These are phyloP conservation scores for Dendryphion nanum DNA, from an alignment of 2,329 filamentous ascomycete species.

Conservation along the genomic window DNA sequence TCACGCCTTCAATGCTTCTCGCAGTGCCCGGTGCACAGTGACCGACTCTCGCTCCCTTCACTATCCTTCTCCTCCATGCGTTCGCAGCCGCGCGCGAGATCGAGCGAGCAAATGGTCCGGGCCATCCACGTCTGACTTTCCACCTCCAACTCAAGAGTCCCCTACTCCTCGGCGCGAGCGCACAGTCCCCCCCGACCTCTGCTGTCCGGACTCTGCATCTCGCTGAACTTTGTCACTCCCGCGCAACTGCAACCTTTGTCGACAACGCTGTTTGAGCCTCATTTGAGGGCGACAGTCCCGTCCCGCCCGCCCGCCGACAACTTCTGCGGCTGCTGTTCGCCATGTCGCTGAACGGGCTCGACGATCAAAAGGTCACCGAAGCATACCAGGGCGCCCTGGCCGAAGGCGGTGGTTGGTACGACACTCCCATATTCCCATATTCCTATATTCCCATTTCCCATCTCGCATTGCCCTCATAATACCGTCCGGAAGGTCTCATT, in stretches of 20 bases:
- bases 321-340: constrained; percentile 5
- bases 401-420: constrained; percentile 94
- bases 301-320: not conserved
- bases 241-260: no score
- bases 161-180: no score
- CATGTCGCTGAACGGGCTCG: constrained; percentile 97
- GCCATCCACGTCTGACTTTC: no score
- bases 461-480: no score
- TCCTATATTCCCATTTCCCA: not conserved
- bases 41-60: not conserved
- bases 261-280: no score
- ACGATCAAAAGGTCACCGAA: constrained; percentile 75
- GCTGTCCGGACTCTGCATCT: no score
- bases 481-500: no score
- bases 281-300: no score
- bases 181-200: no score
- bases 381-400: constrained; percentile 76
- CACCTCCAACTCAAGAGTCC: no score
- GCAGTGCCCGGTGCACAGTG: not conserved
- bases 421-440: constrained; percentile 18
- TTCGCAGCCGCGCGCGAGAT: not conserved
- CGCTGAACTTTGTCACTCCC: no score
- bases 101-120: not conserved
- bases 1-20: not conserved
- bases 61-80: not conserved